phyloP scores from a whole-genome alignment of 1,139 yeast genomes.

The Saccharomyces hybrid region DNA sequence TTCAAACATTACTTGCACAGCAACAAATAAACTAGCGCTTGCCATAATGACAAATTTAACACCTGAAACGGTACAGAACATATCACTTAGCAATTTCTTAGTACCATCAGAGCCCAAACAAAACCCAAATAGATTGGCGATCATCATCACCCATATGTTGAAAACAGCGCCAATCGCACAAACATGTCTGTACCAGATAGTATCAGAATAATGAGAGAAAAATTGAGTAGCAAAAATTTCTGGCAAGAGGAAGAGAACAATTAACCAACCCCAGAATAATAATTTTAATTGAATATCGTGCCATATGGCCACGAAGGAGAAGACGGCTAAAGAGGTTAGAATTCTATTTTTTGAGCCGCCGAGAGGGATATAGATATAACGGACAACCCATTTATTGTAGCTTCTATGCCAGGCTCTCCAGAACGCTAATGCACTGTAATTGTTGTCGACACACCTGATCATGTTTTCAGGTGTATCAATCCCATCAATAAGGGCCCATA shows the following conservation, averaged over 20 bases:
- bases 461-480: conserved; percentile 96
- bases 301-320: conserved; percentile 95
- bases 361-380: conserved; percentile 77
- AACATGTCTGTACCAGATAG: conserved; percentile 65
- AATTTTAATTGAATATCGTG: conserved; percentile 86
- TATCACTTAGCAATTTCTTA: conserved; percentile 51
- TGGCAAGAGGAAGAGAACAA: conserved; percentile 82
- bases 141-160: conserved; percentile 97
- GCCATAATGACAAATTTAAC: conserved; percentile 57
- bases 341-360: conserved; percentile 72
- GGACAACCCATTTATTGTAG: conserved; percentile 78
- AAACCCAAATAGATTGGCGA: conserved; percentile 89
- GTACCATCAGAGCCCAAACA: conserved; percentile 89
- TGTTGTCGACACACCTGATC: conserved; percentile 92
- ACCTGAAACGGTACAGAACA: conserved; percentile 70
- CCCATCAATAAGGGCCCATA: conserved; percentile 85
- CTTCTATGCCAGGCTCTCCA: conserved; percentile 99
- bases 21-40: conserved; percentile 66
- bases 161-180: conserved; percentile 82
- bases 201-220: conserved; percentile 37
- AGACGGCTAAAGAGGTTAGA: conserved; percentile 74
- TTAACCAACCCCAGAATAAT: conserved; percentile 91
- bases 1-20: conserved; percentile 90
- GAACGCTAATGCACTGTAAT: conserved; percentile 82
- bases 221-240: conserved; percentile 57